phyloP scores from a whole-genome alignment of 148 eudicot species.

The Chenopodium quinoa region DNA sequence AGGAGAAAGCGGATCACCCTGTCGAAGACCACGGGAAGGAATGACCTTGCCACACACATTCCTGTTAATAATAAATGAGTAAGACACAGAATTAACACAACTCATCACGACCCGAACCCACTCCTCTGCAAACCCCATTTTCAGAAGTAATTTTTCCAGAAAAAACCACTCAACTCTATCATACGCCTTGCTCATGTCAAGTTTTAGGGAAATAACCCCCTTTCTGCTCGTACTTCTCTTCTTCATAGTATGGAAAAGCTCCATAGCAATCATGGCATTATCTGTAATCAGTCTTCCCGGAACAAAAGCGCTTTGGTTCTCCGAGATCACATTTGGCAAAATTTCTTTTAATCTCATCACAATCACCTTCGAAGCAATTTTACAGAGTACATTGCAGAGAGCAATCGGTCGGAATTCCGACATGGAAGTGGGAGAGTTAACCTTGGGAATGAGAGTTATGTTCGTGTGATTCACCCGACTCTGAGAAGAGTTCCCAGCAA shows the following conservation, averaged over 20 bases:
- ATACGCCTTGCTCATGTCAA: neutral
- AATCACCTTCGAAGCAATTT: too few relatives aligned
- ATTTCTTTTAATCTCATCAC: too few relatives aligned
- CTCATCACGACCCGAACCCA: neutral
- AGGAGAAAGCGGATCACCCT: conserved; percentile 11
- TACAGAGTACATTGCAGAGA: too few relatives aligned
- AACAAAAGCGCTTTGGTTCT: too few relatives aligned
- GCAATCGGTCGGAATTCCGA: too few relatives aligned
- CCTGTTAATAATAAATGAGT: neutral
- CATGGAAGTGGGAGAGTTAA: too few relatives aligned
- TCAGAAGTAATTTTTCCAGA: neutral
- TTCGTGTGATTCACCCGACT: too few relatives aligned
- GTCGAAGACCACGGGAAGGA: neutral
- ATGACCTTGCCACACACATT: fast-evolving
- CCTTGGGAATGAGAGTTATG: too few relatives aligned
- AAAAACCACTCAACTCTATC: neutral
- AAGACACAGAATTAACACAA: neutral
- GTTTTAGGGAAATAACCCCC: neutral
- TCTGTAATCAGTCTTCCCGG: too few relatives aligned
- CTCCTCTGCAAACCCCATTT: neutral
- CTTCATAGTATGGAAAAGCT: neutral
- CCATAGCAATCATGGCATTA: too few relatives aligned
- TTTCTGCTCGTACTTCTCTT: neutral
- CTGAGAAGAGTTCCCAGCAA: too few relatives aligned
- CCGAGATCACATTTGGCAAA: too few relatives aligned